Percentiles rank a stretch among this genome's conserved stretches.
Conservation (phyloP, 2,329 filamentous ascomycete genomes). For the Elsinoe australis region DNA sequence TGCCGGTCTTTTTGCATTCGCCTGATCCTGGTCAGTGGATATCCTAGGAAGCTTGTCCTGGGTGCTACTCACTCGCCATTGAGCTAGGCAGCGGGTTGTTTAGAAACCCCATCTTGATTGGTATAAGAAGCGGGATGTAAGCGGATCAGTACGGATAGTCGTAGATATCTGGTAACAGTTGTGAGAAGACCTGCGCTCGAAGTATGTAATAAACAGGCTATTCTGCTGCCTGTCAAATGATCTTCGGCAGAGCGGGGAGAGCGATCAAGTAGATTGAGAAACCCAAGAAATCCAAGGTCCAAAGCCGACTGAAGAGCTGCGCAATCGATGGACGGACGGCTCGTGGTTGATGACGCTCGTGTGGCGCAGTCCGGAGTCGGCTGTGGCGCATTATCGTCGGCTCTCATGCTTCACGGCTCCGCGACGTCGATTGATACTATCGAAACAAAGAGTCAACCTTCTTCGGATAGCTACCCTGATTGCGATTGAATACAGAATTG, state of each 20-base stretch:
- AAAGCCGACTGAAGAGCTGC: not conserved
- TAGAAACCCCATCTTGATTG: constrained; percentile 39
- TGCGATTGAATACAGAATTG: no score
- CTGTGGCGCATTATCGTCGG: constrained; percentile 12
- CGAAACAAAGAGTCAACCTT: not conserved
- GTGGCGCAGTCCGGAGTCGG: constrained; percentile 2
- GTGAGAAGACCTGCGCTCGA: not conserved
- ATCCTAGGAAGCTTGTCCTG: not conserved
- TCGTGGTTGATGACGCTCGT: constrained; percentile 4
- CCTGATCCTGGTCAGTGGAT: constrained; percentile 46
- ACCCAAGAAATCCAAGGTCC: constrained; percentile 5
- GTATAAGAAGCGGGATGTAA: not conserved
- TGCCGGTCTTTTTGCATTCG: constrained; percentile 95
- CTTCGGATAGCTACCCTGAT: no score
- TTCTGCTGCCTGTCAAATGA: constrained; percentile 11
- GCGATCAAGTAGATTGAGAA: not conserved
- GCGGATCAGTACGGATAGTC: constrained; percentile 7
- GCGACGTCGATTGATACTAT: not conserved
- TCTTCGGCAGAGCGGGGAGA: constrained; percentile 5
- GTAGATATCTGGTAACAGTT: not conserved
- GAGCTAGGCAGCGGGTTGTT: constrained; percentile 49
- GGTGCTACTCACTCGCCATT: constrained; percentile 41
- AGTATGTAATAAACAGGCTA: constrained; percentile 1
- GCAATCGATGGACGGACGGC: constrained; percentile 4
- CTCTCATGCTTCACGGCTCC: not conserved